Evolutionary conservation across 2,329 filamentous ascomycete genomes (phyloP), one percentile per base, ranked within the genome.

Genomic region (Microdochium bolleyi): DNA sequence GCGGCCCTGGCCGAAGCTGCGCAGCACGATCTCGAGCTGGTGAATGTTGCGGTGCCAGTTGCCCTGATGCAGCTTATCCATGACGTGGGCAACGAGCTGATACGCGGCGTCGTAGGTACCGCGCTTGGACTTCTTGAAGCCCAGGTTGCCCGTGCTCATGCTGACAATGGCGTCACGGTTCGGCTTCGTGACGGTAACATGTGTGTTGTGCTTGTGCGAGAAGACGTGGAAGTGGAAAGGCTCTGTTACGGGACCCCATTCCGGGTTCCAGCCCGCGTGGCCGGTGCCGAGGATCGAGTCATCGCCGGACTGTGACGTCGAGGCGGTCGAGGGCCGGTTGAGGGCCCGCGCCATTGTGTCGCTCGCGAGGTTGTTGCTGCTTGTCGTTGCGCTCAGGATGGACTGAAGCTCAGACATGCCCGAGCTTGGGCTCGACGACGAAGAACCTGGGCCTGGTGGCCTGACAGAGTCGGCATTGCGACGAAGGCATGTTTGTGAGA

Each of bases 121-220:
- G 58, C 94, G 83, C 50, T 85, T 83, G 19, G 83, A 77, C 73
- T 97, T 95, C 63, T 79, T 81, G 74, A 96, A 96, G n/a, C 92
- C 92, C 55, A 99, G 83, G 64, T 96, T 91, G 49, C 94, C 94
- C 54, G 85, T 82, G 2, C 88, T 88, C 61, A 95, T 71, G 13
- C 86, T 90, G 58, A 99, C 77, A 58, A 97, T 80, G 25, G 89
- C 82, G 58, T 89, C 82, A 49, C 87, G 80, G 67, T 90, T 85
- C 25, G 94, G 92, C 63, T 86, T 85, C 22, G 91, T 89, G 59
- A 96, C 82, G 1, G 92, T 96, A 63, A 99, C 81, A 71, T 97
- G 90, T 21, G 89, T 94, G 75, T 99, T 99, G 80, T 96, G 94
- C 73, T 90, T 95, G 68, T 88, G 86, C 25, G 87, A 75, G 72